Conservation (phyloP, 768 basidiomycete species). For the Rhizopogon salebrosus region DNA sequence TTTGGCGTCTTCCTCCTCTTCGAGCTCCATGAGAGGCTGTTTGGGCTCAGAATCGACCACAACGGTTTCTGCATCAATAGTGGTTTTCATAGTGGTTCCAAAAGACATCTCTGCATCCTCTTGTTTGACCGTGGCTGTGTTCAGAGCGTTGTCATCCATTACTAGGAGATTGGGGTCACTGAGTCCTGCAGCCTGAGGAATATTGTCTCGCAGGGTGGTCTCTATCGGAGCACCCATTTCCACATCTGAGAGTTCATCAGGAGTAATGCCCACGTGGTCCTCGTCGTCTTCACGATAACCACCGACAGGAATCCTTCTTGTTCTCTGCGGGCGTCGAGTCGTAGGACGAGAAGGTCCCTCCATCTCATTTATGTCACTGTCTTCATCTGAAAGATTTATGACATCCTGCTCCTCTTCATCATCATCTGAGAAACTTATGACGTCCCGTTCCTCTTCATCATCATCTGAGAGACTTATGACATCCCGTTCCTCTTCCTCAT, state of each 20-base stretch:
- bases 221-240: constrained; percentile 10
- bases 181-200: neutral
- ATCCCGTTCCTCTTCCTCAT: constrained; percentile 21
- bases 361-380: neutral
- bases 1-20: constrained; percentile 62
- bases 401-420: constrained; percentile 16
- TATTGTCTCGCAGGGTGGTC: neutral
- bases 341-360: constrained; percentile 7
- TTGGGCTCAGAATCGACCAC: neutral
- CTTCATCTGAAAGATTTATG: constrained; percentile 1
- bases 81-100: neutral
- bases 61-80: neutral
- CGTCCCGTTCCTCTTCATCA: constrained; percentile 20
- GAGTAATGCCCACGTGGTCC: constrained; percentile 6
- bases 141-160: constrained; percentile 2
- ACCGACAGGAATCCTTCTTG: constrained; percentile 20
- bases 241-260: constrained; percentile 7
- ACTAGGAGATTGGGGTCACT: neutral
- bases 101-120: neutral
- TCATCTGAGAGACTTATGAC: constrained; percentile 2
- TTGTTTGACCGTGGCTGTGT: neutral
- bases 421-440: constrained; percentile 1
- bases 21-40: constrained; percentile 17
- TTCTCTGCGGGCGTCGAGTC: constrained; percentile 28
- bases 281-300: constrained; percentile 22